A percentile compares a stretch with the other conserved stretches of the same genome.
These are phyloP conservation scores for Cordyceps tenuipes DNA, from an alignment of 2,329 filamentous ascomycete species.

Conservation along the genomic window DNA sequence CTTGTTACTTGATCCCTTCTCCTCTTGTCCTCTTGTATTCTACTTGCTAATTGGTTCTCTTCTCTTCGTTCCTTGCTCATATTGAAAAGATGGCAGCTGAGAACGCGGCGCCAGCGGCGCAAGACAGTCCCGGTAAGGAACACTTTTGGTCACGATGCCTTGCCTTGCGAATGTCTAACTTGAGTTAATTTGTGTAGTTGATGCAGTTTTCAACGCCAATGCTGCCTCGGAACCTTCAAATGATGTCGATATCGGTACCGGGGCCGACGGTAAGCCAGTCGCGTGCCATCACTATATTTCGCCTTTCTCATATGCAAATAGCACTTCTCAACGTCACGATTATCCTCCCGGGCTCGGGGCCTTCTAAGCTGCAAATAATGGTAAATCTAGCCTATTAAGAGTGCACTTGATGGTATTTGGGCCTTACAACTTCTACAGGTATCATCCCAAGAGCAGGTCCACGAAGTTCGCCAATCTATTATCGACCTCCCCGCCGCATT, in stretches of 20 bases:
- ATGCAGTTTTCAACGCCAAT: conserved; percentile 19
- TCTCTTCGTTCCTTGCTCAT: conserved; percentile 3
- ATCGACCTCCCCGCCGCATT: conserved; percentile 89
- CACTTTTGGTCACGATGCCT: not conserved
- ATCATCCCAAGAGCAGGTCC: conserved; percentile 88
- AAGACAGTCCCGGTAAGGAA: conserved; percentile 6
- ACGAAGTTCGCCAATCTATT: conserved; percentile 93
- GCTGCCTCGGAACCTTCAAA: conserved; percentile 19
- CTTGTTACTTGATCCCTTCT: not conserved
- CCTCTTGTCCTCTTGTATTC: conserved; percentile 4
- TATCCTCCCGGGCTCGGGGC: conserved; percentile 65
- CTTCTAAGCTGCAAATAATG: conserved; percentile 75
- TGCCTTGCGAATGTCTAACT: not conserved
- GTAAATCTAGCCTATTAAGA: conserved; percentile 38
- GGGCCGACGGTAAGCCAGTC: conserved; percentile 25
- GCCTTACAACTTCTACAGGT: conserved; percentile 44
- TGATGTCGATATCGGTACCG: conserved; percentile 22
- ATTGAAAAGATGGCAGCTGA: conserved; percentile 10
- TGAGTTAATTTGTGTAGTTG: conserved; percentile 15
- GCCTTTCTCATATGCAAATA: conserved; percentile 21
- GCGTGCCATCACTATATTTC: conserved; percentile 9
- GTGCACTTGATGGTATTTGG: conserved; percentile 14
- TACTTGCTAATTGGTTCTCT: not conserved
- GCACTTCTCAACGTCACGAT: conserved; percentile 60
- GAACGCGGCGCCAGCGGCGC: not conserved